Evolutionary conservation across 2,329 filamentous ascomycete species (phyloP), one percentile per base, ranked within the genome.

Genomic region (Alternaria incomplexa): DNA sequence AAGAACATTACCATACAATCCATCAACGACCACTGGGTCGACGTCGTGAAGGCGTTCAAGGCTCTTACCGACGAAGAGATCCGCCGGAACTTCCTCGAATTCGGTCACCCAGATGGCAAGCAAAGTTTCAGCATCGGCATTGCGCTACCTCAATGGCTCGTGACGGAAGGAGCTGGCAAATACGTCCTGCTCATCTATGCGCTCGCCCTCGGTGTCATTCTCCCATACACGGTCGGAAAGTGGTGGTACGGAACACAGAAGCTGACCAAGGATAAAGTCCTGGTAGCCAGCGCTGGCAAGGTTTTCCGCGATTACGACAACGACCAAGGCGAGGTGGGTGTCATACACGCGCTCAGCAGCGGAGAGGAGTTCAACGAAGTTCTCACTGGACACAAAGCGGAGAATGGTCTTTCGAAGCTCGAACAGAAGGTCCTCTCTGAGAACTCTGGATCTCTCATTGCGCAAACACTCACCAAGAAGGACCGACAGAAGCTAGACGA

Each of bases 181-280:
- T 98, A 96, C 77, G 91, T 99, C 57, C 85, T 99, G 64, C 85
- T 97, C 61, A 87, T 97, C 67, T 99, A 99, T 80, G 94, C 93
- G 40, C 81, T 91, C 32, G 86, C 98, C 43, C 89, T 99, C 55
- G 96, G 95, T 58, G 92, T 98, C 65, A 84, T 97, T 63, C 85
- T 99, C 56, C 96, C 96, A 3, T 99, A 96, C 79, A 85, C 96
- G 51, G 95, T 99, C 59, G 96, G 96, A 51, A 93, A 91, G 62
- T 99, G 96, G 96, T 99, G 96, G 96, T 99, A 99, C 78, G 96
- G 96, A 64, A 96, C 93, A 32, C 95, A 97, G 81, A 89, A 90
- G 73, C 89, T 92, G 81, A 98, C 96, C 40, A 96, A 95, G 83
- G 96, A 99, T 81, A 93, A 93, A 71, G 91, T 98, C 25, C 85